Conservation (phyloP, 1,284 basidiomycete species). For the Papiliotrema flavescens region DNA sequence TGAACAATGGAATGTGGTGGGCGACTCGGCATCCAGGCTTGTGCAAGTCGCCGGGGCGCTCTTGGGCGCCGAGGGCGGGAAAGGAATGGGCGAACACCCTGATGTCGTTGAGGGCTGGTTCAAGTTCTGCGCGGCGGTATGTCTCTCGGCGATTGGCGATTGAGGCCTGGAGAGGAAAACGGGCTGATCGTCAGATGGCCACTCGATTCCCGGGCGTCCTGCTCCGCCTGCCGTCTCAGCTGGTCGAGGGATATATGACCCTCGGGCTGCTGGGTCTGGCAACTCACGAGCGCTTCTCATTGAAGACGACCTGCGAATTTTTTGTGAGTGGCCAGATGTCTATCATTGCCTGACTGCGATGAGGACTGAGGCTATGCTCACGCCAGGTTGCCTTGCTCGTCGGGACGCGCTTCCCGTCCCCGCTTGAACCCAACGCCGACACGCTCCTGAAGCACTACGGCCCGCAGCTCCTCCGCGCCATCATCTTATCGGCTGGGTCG, state of each 20-base stretch:
- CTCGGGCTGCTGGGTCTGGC: conserved; percentile 67
- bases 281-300: conserved; percentile 79
- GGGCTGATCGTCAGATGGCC: conserved; percentile 55
- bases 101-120: conserved; percentile 87
- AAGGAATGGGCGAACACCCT: conserved; percentile 67
- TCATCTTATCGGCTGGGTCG: conserved; percentile 72
- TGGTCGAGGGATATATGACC: conserved; percentile 67
- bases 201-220: conserved; percentile 69
- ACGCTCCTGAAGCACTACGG: conserved; percentile 61
- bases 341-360: background rate
- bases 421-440: conserved; percentile 38
- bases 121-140: conserved; percentile 56
- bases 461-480: conserved; percentile 62
- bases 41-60: conserved; percentile 60
- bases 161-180: background rate
- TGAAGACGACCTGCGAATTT: conserved; percentile 76
- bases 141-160: conserved; percentile 1
- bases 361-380: background rate
- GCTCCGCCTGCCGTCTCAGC: conserved; percentile 62
- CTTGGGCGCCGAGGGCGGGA: conserved; percentile 55
- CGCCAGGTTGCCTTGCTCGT: conserved; percentile 42
- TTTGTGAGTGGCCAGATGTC: conserved; percentile 56
- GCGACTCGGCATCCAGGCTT: conserved; percentile 57
- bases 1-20: conserved; percentile 38
- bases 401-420: conserved; percentile 44